Conservation (phyloP, 495 filamentous ascomycete genomes). For the Tuber magnatum region DNA sequence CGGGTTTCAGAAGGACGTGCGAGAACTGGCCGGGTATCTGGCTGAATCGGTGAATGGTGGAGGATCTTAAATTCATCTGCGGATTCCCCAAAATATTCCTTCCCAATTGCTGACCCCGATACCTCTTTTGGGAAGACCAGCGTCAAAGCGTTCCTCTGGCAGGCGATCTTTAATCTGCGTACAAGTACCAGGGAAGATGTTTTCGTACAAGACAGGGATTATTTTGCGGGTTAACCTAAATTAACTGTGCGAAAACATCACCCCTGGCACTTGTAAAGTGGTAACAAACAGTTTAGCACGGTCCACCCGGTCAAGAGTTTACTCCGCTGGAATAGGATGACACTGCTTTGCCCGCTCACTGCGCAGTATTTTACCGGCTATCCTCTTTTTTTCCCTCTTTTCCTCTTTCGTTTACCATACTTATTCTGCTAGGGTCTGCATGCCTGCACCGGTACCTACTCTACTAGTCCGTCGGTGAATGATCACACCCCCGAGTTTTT, state of each 20-base stretch:
- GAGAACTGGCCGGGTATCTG: background rate
- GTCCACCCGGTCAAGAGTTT: background rate
- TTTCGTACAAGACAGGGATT: too few relatives aligned
- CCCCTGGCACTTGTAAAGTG: too few relatives aligned
- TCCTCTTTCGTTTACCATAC: background rate
- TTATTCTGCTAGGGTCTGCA: background rate
- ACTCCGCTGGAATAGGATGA: background rate
- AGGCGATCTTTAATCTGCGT: background rate
- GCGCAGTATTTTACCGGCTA: background rate
- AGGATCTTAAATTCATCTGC: background rate
- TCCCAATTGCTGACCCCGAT: background rate
- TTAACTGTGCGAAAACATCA: too few relatives aligned
- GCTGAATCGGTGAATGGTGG: background rate
- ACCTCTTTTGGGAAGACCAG: background rate
- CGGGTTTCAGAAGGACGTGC: background rate
- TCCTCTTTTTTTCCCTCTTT: background rate
- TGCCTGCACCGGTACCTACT: background rate
- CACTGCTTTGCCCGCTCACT: background rate
- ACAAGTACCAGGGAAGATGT: too few relatives aligned
- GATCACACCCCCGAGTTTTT: background rate
- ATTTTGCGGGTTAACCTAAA: too few relatives aligned
- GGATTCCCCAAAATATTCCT: conserved; percentile 3
- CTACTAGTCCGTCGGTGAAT: background rate
- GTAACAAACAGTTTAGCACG: background rate
- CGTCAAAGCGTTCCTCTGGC: background rate